A percentile compares a stretch with the other conserved stretches of the same genome.
These are phyloP conservation scores for Tephrocybe sp. DNA, from an alignment of 768 basidiomycete species.

Conservation along the genomic window DNA sequence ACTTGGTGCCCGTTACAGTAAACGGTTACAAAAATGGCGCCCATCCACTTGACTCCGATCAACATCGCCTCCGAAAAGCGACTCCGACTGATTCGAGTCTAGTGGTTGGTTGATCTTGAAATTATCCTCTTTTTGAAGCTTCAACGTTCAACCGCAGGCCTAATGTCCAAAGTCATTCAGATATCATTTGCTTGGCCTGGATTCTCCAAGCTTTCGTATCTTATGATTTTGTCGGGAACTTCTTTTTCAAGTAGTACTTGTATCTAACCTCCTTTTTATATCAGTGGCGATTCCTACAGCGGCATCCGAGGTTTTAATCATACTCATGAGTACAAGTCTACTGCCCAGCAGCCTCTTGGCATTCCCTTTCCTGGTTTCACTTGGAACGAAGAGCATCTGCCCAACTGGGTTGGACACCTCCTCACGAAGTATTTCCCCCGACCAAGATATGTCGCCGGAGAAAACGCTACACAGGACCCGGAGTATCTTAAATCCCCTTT, in stretches of 20 bases:
- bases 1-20: too few species aligned
- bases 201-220: slow-evolving; percentile 35
- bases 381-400: slow-evolving; percentile 43
- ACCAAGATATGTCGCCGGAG: slow-evolving; percentile 30
- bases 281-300: slow-evolving; percentile 66
- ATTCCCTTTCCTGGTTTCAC: slow-evolving; percentile 49
- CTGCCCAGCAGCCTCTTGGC: slow-evolving; percentile 46
- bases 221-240: slow-evolving; percentile 55
- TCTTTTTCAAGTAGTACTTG: neutral
- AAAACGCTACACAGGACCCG: slow-evolving; percentile 24
- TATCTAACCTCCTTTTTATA: neutral
- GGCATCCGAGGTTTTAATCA: slow-evolving; percentile 30
- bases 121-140: too few species aligned
- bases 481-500: slow-evolving; percentile 33
- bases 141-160: too few species aligned
- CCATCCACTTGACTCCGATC: too few species aligned
- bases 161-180: slow-evolving; percentile 24
- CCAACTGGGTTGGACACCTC: slow-evolving; percentile 69
- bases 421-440: slow-evolving; percentile 42
- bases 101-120: too few species aligned
- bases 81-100: too few species aligned
- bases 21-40: too few species aligned
- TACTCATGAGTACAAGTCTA: slow-evolving; percentile 28
- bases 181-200: slow-evolving; percentile 41
- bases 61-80: too few species aligned